Percentiles rank a stretch among this genome's conserved stretches.
Conservation (phyloP, 2,329 filamentous ascomycete species). For the Canariomyces notabilis region DNA sequence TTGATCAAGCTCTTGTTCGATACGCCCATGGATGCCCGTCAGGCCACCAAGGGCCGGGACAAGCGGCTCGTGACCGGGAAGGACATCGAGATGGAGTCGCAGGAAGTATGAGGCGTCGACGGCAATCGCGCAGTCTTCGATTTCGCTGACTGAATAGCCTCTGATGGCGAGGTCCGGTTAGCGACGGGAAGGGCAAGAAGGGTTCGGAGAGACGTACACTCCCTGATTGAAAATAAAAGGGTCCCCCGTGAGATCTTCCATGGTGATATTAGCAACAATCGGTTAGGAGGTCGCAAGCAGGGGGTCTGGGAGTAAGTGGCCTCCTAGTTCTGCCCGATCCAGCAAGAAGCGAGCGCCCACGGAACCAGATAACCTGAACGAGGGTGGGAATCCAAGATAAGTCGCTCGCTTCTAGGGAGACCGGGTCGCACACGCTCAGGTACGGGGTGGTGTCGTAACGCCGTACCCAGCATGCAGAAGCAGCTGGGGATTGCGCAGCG, state of each 20-base stretch:
- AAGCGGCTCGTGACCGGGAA: constrained; percentile 75
- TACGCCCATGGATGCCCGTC: constrained; percentile 70
- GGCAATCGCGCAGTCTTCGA: constrained; percentile 71
- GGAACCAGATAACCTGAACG: background rate
- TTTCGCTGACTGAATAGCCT: constrained; percentile 59
- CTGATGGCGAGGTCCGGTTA: constrained; percentile 29
- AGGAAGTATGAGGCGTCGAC: constrained; percentile 91
- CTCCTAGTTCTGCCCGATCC: constrained; percentile 1
- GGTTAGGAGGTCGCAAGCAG: background rate
- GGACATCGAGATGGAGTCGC: constrained; percentile 65
- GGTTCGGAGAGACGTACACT: constrained; percentile 12
- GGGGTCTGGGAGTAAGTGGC: constrained; percentile 1
- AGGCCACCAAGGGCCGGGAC: constrained; percentile 85
- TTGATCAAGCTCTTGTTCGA: constrained; percentile 69
- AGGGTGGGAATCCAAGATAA: background rate
- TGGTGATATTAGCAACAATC: constrained; percentile 13
- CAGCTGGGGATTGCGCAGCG: background rate
- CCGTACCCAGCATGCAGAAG: constrained; percentile 1
- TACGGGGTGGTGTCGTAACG: background rate
- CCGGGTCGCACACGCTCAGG: constrained; percentile 2
- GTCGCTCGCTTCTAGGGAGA: constrained; percentile 6
- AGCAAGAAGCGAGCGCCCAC: constrained; percentile 1
- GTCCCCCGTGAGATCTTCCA: constrained; percentile 20
- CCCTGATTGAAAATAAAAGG: constrained; percentile 17
- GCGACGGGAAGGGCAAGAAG: background rate